Percentiles rank a stretch among this genome's conserved stretches.
phyloP scores from a whole-genome alignment of 768 basidiomycete genomes.

The Russula vinacea region DNA sequence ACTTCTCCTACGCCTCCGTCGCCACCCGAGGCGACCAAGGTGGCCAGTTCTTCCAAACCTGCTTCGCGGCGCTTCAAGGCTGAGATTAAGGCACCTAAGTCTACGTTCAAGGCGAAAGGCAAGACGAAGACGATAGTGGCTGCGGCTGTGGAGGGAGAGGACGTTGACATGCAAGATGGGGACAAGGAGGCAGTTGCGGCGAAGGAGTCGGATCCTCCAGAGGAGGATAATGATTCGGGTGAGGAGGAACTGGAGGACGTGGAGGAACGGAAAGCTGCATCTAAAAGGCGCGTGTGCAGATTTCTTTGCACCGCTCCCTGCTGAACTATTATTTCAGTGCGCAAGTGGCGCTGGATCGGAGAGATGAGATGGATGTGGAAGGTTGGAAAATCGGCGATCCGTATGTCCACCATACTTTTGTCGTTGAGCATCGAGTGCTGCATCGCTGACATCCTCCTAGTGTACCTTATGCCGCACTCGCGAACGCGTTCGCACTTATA shows the following conservation, averaged over 20 bases:
- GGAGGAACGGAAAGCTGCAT: slow-evolving; percentile 52
- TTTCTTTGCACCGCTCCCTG: neutral
- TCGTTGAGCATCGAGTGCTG: slow-evolving; percentile 4
- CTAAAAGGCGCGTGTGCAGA: slow-evolving; percentile 55
- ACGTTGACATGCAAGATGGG: slow-evolving; percentile 26
- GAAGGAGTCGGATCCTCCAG: slow-evolving; percentile 32
- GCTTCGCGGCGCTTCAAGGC: slow-evolving; percentile 6
- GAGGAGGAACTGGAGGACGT: slow-evolving; percentile 42
- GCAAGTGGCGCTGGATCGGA: slow-evolving; percentile 60
- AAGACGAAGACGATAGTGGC: slow-evolving; percentile 23
- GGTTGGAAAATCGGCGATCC: slow-evolving; percentile 83
- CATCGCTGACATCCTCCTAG: slow-evolving; percentile 40
- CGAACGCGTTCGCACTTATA: slow-evolving; percentile 83
- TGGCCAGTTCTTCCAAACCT: slow-evolving; percentile 7
- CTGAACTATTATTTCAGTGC: slow-evolving; percentile 46
- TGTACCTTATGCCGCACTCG: slow-evolving; percentile 90
- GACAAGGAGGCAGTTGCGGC: slow-evolving; percentile 29
- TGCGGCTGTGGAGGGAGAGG: slow-evolving; percentile 12
- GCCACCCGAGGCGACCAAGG: slow-evolving; percentile 3
- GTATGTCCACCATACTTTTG: slow-evolving; percentile 47
- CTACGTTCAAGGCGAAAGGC: slow-evolving; percentile 21
- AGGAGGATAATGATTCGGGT: slow-evolving; percentile 38
- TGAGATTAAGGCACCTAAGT: slow-evolving; percentile 8
- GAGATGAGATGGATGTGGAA: slow-evolving; percentile 67
- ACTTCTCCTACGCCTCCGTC: neutral